Base-by-base conservation (phyloP, 2,329 filamentous ascomycete genomes). In the Ophiocordyceps robertsii region DNA sequence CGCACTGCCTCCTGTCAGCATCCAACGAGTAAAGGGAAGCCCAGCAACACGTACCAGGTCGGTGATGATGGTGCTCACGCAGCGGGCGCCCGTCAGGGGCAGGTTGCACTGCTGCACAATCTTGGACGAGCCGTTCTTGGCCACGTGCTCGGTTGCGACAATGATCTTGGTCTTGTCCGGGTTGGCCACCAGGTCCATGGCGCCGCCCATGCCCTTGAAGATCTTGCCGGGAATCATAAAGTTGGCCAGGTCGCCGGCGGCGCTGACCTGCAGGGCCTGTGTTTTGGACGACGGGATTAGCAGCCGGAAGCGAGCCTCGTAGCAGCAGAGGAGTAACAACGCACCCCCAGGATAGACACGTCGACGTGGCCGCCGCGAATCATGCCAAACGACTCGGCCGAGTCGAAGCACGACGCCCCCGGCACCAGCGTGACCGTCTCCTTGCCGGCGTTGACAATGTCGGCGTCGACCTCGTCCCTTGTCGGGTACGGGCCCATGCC, bases 181-280 rank as follows among this genome's bases (percentile, higher is more conserved):
- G 60, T 84, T 83, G 32, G 76, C 79, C 11, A 84, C 78, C 8
- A 84, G 64, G 56, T 84, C 80, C 80, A 84, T 84, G 16, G 80
- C 80, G 27, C 80, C 80, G 46, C 86, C 86, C 80, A 93, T 92
- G 16, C 86, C 86, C 70, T 92, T 92, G 63, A 88, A 79, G 11
- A 86, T 77, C 62, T 90, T 92, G 21, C 86, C 86, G 0, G 86
- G 86, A 48, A 93, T 83, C 82, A 92, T 92, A 69, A 86, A 93
- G 63, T 92, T 92, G 38, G 86, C 86, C 42, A 93, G 64, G 56
- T 93, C 86, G 24, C 86, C 86, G 3, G 74, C 69, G 0, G 84
- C 84, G 49, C 77, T 82, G 19, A 92, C 85, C 65, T 93, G 84
- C 50, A 90, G 76, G 2, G 85, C 82, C 58, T 51, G 29, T 50